Evolutionary conservation across 75 land plant species (phyloP), one percentile per base, ranked within the genome.

Genomic region (Larix kaempferi): DNA sequence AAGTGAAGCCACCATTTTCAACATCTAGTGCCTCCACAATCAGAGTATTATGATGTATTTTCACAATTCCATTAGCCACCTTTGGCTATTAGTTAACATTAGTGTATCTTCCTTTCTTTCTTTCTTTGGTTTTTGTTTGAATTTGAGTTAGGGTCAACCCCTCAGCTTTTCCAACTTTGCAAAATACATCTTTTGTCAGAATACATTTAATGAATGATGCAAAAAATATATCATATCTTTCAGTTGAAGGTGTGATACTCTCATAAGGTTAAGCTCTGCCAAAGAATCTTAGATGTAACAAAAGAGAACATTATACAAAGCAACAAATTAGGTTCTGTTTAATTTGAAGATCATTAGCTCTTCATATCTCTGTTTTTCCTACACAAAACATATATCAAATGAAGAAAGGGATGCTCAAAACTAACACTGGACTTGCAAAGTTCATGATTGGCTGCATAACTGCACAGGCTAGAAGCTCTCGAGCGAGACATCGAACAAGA

Each of bases 371-470:
- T 39, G 21, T 39, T n/a, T 44, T 39, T 39, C 12, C 22, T 67
- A 21, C 11, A 11, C 15, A 67, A 67, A 67, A 21, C 22, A 67
- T 39, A 67, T 35, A 66, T 3, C 17, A 67, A 67, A 67, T 67
- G 7, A 22, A 67, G 49, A 7, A 39, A 67, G 72, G 44, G 72
- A 67, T 67, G 12, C 37, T 39, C 39, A 67, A 15, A 52, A 67
- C 89, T 86, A 82, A 97, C 99, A 74, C 79, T 78, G 99, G 99
- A 80, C 89, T 82, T 19, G 94, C 99, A 23, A 97, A 86, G 82
- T 94, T 89, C 94, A 98, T 83, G 64, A 95, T 57, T 62, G 98
- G 99, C 59, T 94, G 98, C 81, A 98, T 39, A 27, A 98, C 99
- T 72, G 90, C 88, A 80, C 93, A 93, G 29, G 98, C 88, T 58